A percentile compares a stretch with the other conserved stretches of the same genome.
Conservation (phyloP, 2,329 filamentous ascomycete genomes). For the Pseudopyricularia cyperi region DNA sequence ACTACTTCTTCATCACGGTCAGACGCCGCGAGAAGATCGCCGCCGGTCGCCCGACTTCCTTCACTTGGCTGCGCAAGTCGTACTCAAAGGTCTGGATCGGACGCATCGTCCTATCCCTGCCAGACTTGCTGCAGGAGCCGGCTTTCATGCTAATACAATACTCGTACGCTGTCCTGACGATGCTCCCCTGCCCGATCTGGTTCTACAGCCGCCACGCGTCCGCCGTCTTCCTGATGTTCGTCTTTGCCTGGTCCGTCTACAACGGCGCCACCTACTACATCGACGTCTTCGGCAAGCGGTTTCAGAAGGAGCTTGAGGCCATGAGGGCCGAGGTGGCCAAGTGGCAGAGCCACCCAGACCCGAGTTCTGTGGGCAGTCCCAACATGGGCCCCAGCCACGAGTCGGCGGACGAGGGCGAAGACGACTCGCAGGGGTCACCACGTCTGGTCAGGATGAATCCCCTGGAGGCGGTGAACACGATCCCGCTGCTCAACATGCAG, state of each 20-base stretch:
- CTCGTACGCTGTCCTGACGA: conserved; percentile 75
- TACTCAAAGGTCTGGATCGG: conserved; percentile 88
- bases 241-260: conserved; percentile 94
- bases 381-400: conserved; percentile 20
- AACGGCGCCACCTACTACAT: conserved; percentile 98
- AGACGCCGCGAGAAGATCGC: conserved; percentile 92
- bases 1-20: conserved; percentile 92
- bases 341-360: conserved; percentile 58
- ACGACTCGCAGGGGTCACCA: conserved; percentile 8
- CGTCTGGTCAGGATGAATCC: conserved; percentile 6
- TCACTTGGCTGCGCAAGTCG: conserved; percentile 88
- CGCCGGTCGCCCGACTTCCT: conserved; percentile 87
- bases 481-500: conserved; percentile 42
- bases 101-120: conserved; percentile 67
- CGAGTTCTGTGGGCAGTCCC: conserved; percentile 19
- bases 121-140: conserved; percentile 63
- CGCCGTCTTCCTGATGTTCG: conserved; percentile 57
- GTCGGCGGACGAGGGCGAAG: conserved; percentile 7
- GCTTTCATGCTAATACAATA: conserved; percentile 98
- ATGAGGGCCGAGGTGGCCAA: conserved; percentile 80
- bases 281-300: conserved; percentile 90
- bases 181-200: conserved; percentile 91
- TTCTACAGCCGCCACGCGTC: conserved; percentile 80
- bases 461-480: conserved; percentile 32
- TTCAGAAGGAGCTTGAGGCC: conserved; percentile 89